Evolutionary conservation across 2,329 filamentous ascomycete species (phyloP), one percentile per base, ranked within the genome.

Genomic region (Fusarium longipes): DNA sequence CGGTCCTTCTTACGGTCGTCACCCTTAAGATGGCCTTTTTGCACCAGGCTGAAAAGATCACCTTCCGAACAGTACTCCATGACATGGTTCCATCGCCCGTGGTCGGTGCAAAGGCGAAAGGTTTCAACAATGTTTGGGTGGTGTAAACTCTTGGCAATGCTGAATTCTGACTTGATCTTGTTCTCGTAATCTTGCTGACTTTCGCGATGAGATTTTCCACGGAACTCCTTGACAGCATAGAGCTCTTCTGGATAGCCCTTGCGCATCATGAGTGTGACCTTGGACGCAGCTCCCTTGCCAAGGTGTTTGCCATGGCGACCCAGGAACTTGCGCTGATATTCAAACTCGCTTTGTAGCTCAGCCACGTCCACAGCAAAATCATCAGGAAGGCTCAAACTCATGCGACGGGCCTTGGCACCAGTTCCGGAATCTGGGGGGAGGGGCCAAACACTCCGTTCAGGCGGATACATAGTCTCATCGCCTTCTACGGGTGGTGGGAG

Each of bases 31-130:
- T 91, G 90, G 32, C 86, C 86, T 76, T 90, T 90, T 67, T 89
- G 86, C 36, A 96, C 89, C 14, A 97, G 81, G 64, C 84, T 84
- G 76, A 91, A 95, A 8, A 97, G 81, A 74, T 97, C 93, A 43
- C 93, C 93, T 70, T 93, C 88, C 5, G 87, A 85, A 80, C 93
- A 97, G 77, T 92, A 96, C 76, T 97, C 93, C 93, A 97, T 97
- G 56, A 97, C 92, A 76, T 96, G 92, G 76, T 93, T 94, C 91
- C 92, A 96, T 36, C 90, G 88, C 30, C 87, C 88, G 70, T 89
- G 86, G 70, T 93, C 86, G 15, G 86, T 88, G 80, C 93, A 96
- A 8, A 97, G 83, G 29, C 90, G 87, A 55, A 93, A 81, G 0
- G 92, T 94, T 77, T 93, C 87, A 66, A 97, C 91, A 71, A 97